phyloP scores from a whole-genome alignment of 2,329 filamentous ascomycete species.

The Uncinocarpus reesii region DNA sequence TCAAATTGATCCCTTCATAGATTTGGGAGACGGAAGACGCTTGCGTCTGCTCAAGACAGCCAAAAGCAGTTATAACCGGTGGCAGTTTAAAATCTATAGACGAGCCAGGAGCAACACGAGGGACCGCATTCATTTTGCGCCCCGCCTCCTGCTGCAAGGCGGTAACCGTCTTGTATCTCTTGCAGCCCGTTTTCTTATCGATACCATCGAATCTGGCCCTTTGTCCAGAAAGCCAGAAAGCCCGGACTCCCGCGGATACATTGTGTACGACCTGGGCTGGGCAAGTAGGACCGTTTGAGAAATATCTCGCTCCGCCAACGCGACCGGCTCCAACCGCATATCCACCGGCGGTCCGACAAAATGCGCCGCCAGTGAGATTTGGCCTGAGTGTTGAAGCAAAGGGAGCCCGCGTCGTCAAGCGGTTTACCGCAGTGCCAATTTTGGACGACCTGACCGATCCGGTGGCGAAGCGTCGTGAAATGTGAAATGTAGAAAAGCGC shows the following conservation, averaged over 20 bases:
- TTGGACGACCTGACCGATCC: conserved; percentile 47
- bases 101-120: conserved; percentile 54
- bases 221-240: conserved; percentile 84
- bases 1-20: conserved; percentile 52
- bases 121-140: conserved; percentile 52
- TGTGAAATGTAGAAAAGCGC: conserved; percentile 50
- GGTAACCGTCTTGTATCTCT: conserved; percentile 68
- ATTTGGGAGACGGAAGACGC: conserved; percentile 21
- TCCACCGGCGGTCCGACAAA: conserved; percentile 79
- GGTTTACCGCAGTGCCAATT: conserved; percentile 47
- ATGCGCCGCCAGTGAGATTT: conserved; percentile 77
- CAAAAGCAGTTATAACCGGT: conserved; percentile 81
- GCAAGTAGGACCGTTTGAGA: conserved; percentile 74
- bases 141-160: conserved; percentile 62
- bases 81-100: conserved; percentile 81
- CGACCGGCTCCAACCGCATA: conserved; percentile 64
- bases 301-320: conserved; percentile 66
- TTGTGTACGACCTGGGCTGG: conserved; percentile 89
- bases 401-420: conserved; percentile 64
- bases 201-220: conserved; percentile 78
- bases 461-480: conserved; percentile 39
- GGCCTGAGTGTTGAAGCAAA: conserved; percentile 84
- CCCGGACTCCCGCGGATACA: conserved; percentile 84
- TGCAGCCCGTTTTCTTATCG: conserved; percentile 57
- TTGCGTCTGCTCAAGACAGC: conserved; percentile 46